phyloP scores from a whole-genome alignment of 1,139 yeast genomes.

The Suhomyces bokatorum region DNA sequence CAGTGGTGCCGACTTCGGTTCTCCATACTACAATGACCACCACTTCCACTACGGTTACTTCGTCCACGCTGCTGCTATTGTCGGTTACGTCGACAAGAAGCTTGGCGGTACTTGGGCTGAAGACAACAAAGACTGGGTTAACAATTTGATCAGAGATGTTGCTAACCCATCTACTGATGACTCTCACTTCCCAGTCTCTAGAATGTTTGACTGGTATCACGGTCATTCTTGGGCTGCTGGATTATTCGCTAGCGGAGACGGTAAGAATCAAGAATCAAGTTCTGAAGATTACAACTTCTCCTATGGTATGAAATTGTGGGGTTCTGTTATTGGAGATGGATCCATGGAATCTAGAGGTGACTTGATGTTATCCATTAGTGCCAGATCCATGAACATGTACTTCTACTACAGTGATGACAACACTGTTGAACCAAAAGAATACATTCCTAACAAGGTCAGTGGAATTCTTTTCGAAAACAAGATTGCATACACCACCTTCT shows the following conservation, averaged over 20 bases:
- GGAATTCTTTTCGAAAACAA: slow-evolving; percentile 87
- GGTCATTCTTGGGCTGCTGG: slow-evolving; percentile 92
- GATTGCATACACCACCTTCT: slow-evolving; percentile 87
- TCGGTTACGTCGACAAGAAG: slow-evolving; percentile 62
- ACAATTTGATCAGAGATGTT: slow-evolving; percentile 67
- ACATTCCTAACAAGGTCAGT: slow-evolving; percentile 64
- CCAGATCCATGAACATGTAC: slow-evolving; percentile 63
- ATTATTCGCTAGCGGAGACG: slow-evolving; percentile 66
- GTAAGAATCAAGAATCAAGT: slow-evolving; percentile 77
- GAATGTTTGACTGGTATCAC: slow-evolving; percentile 77
- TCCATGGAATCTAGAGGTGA: slow-evolving; percentile 80
- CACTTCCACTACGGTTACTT: slow-evolving; percentile 82
- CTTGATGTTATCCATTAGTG: slow-evolving; percentile 67
- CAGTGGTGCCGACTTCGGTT: slow-evolving; percentile 47
- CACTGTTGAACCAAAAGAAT: slow-evolving; percentile 55
- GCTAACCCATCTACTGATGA: slow-evolving; percentile 70
- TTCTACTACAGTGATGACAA: slow-evolving; percentile 60
- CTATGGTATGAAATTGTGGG: slow-evolving; percentile 84
- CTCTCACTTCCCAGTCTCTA: slow-evolving; percentile 67
- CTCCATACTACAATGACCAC: slow-evolving; percentile 71
- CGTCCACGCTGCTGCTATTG: slow-evolving; percentile 75
- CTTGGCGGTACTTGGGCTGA: slow-evolving; percentile 66
- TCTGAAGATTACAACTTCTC: slow-evolving; percentile 82
- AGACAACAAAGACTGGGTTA: slow-evolving; percentile 66
- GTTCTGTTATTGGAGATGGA: slow-evolving; percentile 63